phyloP scores from a whole-genome alignment of 225 moss, liverwort and hornwort species.

The Takakia lepidozioides region DNA sequence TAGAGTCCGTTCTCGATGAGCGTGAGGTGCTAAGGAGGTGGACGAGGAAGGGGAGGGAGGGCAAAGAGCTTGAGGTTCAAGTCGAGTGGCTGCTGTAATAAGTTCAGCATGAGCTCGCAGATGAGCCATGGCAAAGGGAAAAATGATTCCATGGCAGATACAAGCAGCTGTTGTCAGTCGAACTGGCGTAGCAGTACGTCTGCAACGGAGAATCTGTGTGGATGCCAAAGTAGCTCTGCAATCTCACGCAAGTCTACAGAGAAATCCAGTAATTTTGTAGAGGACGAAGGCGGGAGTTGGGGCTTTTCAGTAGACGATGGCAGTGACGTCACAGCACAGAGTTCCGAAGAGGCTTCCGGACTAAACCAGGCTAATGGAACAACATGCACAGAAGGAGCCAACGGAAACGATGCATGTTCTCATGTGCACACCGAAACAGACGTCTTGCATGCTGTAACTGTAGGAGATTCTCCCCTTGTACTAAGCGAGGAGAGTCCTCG shows the following conservation, averaged over 20 bases:
- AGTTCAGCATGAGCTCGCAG: neutral
- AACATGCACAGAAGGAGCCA: neutral
- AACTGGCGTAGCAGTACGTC: neutral
- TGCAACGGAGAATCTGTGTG: neutral
- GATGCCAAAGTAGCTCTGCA: too few relatives aligned
- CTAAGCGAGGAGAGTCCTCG: too few relatives aligned
- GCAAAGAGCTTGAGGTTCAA: neutral
- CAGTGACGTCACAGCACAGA: slow-evolving; percentile 13
- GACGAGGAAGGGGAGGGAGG: too few relatives aligned
- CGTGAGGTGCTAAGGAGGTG: too few relatives aligned
- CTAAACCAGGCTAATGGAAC: too few relatives aligned
- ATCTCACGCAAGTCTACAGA: neutral
- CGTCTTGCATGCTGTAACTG: slow-evolving; percentile 30
- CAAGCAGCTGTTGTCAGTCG: too few relatives aligned
- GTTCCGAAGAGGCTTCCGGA: slow-evolving; percentile 9
- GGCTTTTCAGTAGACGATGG: slow-evolving; percentile 18
- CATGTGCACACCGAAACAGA: slow-evolving; percentile 20
- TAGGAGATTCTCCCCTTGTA: too few relatives aligned
- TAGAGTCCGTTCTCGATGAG: too few relatives aligned
- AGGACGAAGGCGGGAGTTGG: slow-evolving; percentile 39
- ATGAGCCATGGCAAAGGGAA: slow-evolving; percentile 4
- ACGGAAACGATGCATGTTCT: slow-evolving; percentile 6
- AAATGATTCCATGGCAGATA: neutral
- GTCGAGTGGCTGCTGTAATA: slow-evolving; percentile 3
- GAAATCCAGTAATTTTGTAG: slow-evolving; percentile 25